A percentile compares a stretch with the other conserved stretches of the same genome.
phyloP scores from a whole-genome alignment of 1,284 basidiomycete genomes.

The Cutaneotrichosporon sp. region DNA sequence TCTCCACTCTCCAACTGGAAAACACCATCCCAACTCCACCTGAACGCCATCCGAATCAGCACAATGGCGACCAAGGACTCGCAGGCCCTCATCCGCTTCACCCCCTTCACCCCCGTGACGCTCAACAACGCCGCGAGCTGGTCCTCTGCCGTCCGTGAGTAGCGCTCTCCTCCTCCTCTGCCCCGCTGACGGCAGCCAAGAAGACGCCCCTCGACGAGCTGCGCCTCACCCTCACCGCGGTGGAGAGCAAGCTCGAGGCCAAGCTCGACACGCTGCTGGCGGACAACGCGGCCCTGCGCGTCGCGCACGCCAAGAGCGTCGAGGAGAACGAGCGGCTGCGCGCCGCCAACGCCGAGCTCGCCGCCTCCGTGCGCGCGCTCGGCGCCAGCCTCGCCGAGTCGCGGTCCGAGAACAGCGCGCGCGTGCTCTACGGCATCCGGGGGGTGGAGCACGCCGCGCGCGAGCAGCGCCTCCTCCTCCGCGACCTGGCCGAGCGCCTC shows the following conservation, averaged over 20 bases:
- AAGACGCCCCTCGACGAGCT: neutral
- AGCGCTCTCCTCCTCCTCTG: neutral
- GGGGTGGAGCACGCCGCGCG: neutral
- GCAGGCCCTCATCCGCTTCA: slow-evolving; percentile 4
- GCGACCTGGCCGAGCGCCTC: neutral
- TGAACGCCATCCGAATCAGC: too few relatives aligned
- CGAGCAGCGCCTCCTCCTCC: neutral
- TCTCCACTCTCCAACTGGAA: too few relatives aligned
- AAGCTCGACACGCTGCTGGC: neutral
- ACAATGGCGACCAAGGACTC: slow-evolving; percentile 1
- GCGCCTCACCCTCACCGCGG: neutral
- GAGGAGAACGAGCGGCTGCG: slow-evolving; percentile 1
- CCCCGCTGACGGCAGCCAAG: neutral
- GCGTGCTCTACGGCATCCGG: neutral
- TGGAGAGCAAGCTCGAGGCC: neutral
- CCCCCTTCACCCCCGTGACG: neutral
- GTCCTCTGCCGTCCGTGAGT: neutral
- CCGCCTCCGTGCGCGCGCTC: neutral
- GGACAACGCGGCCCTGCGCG: slow-evolving; percentile 1
- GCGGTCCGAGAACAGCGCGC: neutral
- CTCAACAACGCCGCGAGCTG: neutral
- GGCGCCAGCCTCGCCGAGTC: neutral
- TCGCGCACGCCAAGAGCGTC: neutral
- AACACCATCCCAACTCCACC: neutral
- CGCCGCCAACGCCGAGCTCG: slow-evolving; percentile 1